Evolutionary conservation across 345 rosid species (phyloP), one percentile per base, ranked within the genome.

Genomic region (Boechera divaricarpa): DNA sequence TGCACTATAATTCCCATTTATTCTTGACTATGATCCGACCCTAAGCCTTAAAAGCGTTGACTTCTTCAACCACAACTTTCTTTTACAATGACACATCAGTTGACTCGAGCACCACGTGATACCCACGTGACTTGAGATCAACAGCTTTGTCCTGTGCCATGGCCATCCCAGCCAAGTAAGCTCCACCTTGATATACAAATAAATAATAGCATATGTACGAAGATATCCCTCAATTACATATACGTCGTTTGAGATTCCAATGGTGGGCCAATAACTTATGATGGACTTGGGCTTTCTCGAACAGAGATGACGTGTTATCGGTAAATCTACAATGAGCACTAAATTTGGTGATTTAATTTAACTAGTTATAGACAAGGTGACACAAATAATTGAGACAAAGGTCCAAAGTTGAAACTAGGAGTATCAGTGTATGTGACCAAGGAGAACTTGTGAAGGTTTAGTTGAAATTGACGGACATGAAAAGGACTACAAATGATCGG

Each of bases 151-250:
- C 97, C 2, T 83, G 86, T 0, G 92, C 87, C 86, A 85, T 83
- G 0, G 93, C 87, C 60, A 91, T 87, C 29, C 97, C 96, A 0
- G 85, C 68, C 80, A 94, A 64, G 73, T 79, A 89, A 24, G 96
- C 97, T 51, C 84, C 89, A 5, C 87, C 82, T 21, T 21, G 21
- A 1, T 21, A 21, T 21, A 21, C 21, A 21, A 21, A 21, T 1
- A 21, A 21, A 21, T 1, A 21, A 21, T 21, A 21, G 21, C 21
- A 21, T 21, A 21, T 21, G 1, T 21, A 21, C 21, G 21, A 21
- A 21, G 21, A 21, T 21, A 21, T 21, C 21, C 21, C 21, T 21
- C 21, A 21, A 4, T 31, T 31, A 31, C 32, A 31, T 31, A 31
- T 21, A 21, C 21, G 21, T 21, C 21, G 21, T 21, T 21, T 21